Base-by-base conservation (phyloP, 1,139 yeast species). In the Yamadazyma blattariae region DNA sequence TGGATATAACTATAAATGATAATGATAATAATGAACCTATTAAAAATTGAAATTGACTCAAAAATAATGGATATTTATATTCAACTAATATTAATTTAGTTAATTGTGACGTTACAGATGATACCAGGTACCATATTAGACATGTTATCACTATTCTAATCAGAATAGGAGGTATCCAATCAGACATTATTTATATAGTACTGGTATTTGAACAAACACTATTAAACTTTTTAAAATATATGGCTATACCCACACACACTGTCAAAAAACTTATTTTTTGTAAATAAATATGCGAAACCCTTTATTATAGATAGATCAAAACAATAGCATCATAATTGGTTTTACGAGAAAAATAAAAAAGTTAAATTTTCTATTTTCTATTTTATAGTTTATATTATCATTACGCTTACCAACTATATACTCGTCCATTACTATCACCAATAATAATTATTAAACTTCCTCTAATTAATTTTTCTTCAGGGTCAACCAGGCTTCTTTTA, bases 11-110 rank as follows among this genome's bases (percentile, higher is more conserved):
- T 16, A 61, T 54, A 35, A 61, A 51, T 10, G 44, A 21, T 8
- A 55, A 46, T 13, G 70, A 61, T 17, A 68, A 45, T 1, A 59
- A 17, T 5, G 70, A 59, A 7, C 73, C 71, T 16, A 64, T 60
- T 8, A 67, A 40, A 36, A 70, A 74, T 44, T 74, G 79, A 42
- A 64, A 65, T 48, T 68, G 76, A n/a, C 77, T 69, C 24, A 74
- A 56, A 41, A 73, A 71, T 7, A 74, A 51, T n/a, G 79, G 79
- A 47, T 62, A 72, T 5, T 63, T 59, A 44, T 72, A 68, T 35
- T 57, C 57, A n/a, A 57, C 52, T 30, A 74, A 53, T 5, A 72
- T 68, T 14, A 55, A 34, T 39, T 71, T 73, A 17, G 77, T 72
- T 33, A 68, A 51, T 44, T 73, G 79, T 3, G 78, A 64, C 3